Evolutionary conservation across 148 eudicot species (phyloP), one percentile per base, ranked within the genome.

Genomic region (Mesembryanthemum crystallinum): DNA sequence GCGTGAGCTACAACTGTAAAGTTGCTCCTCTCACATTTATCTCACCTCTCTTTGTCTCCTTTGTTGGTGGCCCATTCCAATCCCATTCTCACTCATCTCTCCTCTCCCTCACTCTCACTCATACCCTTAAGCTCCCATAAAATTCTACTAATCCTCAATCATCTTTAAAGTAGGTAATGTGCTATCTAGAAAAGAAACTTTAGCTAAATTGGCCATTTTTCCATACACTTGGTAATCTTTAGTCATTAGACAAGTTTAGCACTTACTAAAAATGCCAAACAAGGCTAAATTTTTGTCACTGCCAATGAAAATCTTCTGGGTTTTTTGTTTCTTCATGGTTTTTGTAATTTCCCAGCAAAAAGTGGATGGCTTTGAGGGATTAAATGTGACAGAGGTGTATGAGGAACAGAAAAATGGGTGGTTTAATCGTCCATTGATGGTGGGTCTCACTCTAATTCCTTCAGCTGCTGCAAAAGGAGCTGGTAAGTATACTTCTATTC

Each of bases 381-480:
- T 72, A 9, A 83, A 83, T 73, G 74, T 45, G 28, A 79, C 74
- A n/a, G 77, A 71, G 23, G 51, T 72, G 28, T 83, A 79, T 63
- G 71, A 75, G 58, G 81, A 13, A 23, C 52, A 62, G 75, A 78
- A 62, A 35, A 28, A 82, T 73, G 81, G 84, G 54, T 33, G 52
- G 32, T 29, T 29, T 28, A 25, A 65, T 76, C 71, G 55, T 10
- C 86, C 93, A 59, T 76, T 89, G 10, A 81, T 90, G 88, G 92
- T 94, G 62, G 88, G 83, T 63, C 88, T 89, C 23, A 86, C 90
- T 63, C 88, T 94, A 8, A 85, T 94, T 78, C 86, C 80, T 17
- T 85, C 88, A 73, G 98, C 98, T 85, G 93, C 86, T 87, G 74
- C 87, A 32, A 84, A 82, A 83, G 93, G 98, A 45, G 98, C 98